A percentile compares a stretch with the other conserved stretches of the same genome.
Evolutionary conservation across 805 yeast species (phyloP).

Genomic region (Priceomyces castillae): DNA sequence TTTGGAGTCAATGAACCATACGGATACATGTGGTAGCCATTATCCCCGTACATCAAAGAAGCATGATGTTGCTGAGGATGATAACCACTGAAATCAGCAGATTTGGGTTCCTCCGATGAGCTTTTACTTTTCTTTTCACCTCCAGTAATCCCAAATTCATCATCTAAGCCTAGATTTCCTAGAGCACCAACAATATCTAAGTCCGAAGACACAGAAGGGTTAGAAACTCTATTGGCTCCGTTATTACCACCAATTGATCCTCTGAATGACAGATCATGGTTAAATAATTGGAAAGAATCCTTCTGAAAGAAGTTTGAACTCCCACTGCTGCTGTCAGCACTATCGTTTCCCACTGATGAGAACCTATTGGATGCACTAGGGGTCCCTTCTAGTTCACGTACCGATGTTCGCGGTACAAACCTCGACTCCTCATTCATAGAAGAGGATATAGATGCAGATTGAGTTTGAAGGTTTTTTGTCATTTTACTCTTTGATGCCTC

Average conservation of each 20-base stretch:
- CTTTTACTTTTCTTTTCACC: background rate
- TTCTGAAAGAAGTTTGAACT: conserved; percentile 27
- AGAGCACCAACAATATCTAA: conserved; percentile 50
- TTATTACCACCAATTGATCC: conserved; percentile 11
- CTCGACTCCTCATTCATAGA: conserved; percentile 5
- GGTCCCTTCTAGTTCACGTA: background rate
- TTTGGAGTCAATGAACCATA: conserved; percentile 27
- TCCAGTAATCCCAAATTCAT: conserved; percentile 23
- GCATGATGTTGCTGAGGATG: conserved; percentile 1
- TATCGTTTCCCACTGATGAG: conserved; percentile 6
- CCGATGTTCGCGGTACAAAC: background rate
- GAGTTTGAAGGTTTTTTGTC: conserved; percentile 18
- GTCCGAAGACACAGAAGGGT: conserved; percentile 12
- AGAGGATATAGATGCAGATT: conserved; percentile 20
- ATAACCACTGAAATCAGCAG: background rate
- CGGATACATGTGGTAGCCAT: conserved; percentile 5
- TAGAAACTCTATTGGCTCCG: conserved; percentile 4
- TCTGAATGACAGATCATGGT: conserved; percentile 10
- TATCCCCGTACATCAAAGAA: conserved; percentile 8
- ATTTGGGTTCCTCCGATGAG: conserved; percentile 1
- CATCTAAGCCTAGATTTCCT: conserved; percentile 45
- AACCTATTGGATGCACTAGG: conserved; percentile 9
- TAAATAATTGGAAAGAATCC: conserved; percentile 23
- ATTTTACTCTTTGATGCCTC: conserved; percentile 3
- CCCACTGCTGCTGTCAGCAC: conserved; percentile 5